These are phyloP conservation scores for Terana coerulea DNA, from an alignment of 768 basidiomycete species.

Conservation along the genomic window DNA sequence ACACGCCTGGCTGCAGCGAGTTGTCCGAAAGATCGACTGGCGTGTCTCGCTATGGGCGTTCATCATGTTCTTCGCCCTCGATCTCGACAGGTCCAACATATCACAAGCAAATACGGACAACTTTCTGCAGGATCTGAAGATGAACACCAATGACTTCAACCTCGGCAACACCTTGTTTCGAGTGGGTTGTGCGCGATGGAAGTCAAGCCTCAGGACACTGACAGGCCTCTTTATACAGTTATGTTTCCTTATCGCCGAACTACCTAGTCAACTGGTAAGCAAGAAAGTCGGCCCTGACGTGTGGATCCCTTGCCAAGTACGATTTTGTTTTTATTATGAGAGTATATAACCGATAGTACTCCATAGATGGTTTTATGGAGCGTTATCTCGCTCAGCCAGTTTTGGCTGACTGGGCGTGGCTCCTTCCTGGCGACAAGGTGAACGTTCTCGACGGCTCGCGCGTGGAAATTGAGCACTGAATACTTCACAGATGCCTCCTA, in stretches of 20 bases:
- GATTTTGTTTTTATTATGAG: background rate
- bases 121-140: constrained; percentile 54
- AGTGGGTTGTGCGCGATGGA: constrained; percentile 25
- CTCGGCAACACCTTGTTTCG: constrained; percentile 59
- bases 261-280: constrained; percentile 65
- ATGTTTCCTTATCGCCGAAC: constrained; percentile 39
- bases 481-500: constrained; percentile 40
- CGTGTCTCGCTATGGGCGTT: constrained; percentile 59
- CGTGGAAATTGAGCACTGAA: background rate
- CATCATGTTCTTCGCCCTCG: constrained; percentile 61
- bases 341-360: background rate
- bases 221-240: constrained; percentile 9
- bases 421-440: constrained; percentile 55
- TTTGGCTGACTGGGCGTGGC: constrained; percentile 48
- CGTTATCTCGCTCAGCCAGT: constrained; percentile 52
- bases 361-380: constrained; percentile 54
- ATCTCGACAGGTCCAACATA: constrained; percentile 58
- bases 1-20: constrained; percentile 25
- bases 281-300: constrained; percentile 66
- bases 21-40: constrained; percentile 59
- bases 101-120: constrained; percentile 69
- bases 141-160: constrained; percentile 65
- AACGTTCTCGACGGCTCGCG: background rate
- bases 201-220: background rate
- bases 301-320: constrained; percentile 59